Evolutionary conservation across 2,329 filamentous ascomycete genomes (phyloP).

Genomic region (Elsinoe necatrix): DNA sequence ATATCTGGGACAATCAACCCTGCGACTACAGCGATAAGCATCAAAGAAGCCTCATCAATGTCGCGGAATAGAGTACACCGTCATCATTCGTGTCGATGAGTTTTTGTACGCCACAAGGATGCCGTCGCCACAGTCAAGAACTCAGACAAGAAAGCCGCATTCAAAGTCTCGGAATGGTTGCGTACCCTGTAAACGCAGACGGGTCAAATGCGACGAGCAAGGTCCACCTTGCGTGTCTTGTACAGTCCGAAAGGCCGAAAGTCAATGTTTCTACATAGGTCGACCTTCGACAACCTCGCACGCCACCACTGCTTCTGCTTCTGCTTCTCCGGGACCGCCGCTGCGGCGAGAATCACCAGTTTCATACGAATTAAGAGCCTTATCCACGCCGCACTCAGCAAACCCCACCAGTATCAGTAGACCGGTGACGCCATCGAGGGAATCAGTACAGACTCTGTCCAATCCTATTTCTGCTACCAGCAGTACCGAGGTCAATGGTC

Average conservation of each 20-base stretch:
- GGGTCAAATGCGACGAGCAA: conserved; percentile 9
- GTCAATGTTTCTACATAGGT: not conserved
- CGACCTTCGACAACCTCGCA: not conserved
- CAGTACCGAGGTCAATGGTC: not conserved
- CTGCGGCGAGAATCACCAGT: not conserved
- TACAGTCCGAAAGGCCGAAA: not conserved
- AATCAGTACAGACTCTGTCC: too few relatives aligned
- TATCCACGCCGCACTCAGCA: not conserved
- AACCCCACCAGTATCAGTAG: not conserved
- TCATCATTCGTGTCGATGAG: not conserved
- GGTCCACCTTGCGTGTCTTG: conserved; percentile 2
- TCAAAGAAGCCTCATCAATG: too few relatives aligned
- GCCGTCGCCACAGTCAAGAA: not conserved
- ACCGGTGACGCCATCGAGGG: not conserved
- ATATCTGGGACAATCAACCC: too few relatives aligned
- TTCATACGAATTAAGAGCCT: not conserved
- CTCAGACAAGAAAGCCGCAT: conserved; percentile 1
- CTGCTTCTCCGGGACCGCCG: not conserved
- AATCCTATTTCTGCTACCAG: too few relatives aligned
- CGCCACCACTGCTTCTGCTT: not conserved
- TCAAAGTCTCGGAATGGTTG: conserved; percentile 5
- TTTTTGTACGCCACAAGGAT: not conserved
- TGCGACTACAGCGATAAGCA: too few relatives aligned
- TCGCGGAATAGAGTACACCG: too few relatives aligned
- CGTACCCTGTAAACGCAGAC: not conserved